phyloP scores from a whole-genome alignment of 2,329 filamentous ascomycete genomes.

The Herpotrichia juniperi region DNA sequence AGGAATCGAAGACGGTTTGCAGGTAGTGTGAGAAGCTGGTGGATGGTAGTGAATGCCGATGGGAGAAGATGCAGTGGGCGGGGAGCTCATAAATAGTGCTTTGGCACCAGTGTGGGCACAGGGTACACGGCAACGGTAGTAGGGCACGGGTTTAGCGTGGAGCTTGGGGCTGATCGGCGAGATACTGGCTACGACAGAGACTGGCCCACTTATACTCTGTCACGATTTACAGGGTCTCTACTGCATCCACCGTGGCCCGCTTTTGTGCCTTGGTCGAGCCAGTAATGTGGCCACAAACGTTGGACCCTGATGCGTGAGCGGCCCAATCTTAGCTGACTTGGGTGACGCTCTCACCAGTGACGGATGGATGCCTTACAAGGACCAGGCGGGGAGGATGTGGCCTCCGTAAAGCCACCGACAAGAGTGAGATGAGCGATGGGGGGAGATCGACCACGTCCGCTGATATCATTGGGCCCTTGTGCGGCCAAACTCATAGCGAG shows the following conservation, averaged over 20 bases:
- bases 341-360: neutral
- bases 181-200: constrained; percentile 5
- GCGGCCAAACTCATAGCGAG: too few relatives aligned
- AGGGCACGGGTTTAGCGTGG: constrained; percentile 1
- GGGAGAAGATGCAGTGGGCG: constrained; percentile 15
- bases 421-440: too few relatives aligned
- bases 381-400: too few relatives aligned
- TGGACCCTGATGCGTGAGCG: neutral
- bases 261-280: neutral
- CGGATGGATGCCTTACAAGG: too few relatives aligned
- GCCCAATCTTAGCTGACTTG: neutral
- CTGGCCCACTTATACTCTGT: constrained; percentile 6
- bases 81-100: constrained; percentile 33
- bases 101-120: neutral
- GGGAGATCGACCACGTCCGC: too few relatives aligned
- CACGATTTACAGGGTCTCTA: constrained; percentile 8
- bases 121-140: neutral
- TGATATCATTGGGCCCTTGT: too few relatives aligned
- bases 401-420: too few relatives aligned
- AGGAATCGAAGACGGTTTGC: constrained; percentile 7
- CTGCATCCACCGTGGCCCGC: constrained; percentile 4
- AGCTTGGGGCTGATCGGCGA: constrained; percentile 3
- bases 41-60: neutral
- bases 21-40: neutral
- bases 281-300: constrained; percentile 1